Conservation (phyloP, 2,329 filamentous ascomycete genomes). For the Cyclaneusma minus region DNA sequence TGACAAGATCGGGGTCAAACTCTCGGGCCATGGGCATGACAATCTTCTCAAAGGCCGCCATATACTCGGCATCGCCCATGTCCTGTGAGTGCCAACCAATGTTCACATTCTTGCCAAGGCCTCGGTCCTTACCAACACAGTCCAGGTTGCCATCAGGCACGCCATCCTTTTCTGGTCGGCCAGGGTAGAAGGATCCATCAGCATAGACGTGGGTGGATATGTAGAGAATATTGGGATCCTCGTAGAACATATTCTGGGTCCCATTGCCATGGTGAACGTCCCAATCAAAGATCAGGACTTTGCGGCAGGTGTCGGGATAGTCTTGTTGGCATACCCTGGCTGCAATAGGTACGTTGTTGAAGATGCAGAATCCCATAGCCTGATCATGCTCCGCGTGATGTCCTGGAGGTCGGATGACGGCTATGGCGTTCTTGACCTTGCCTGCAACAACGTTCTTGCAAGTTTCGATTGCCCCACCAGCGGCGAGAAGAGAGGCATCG, state of each 20-base stretch:
- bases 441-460: conserved; percentile 79
- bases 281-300: conserved; percentile 90
- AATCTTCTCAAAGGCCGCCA: conserved; percentile 89
- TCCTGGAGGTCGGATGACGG: conserved; percentile 84
- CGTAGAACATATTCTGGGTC: conserved; percentile 89
- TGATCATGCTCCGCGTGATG: conserved; percentile 83
- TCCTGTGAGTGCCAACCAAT: conserved; percentile 53
- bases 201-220: conserved; percentile 86
- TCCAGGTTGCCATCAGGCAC: conserved; percentile 45
- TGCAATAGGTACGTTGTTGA: conserved; percentile 93
- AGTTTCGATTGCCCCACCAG: conserved; percentile 88
- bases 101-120: conserved; percentile 48
- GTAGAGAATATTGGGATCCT: conserved; percentile 88
- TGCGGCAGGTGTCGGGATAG: conserved; percentile 67
- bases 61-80: conserved; percentile 94
- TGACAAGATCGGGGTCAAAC: conserved; percentile 86
- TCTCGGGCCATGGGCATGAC: conserved; percentile 93
- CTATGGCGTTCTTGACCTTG: conserved; percentile 84
- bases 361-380: conserved; percentile 90
- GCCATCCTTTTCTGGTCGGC: conserved; percentile 42
- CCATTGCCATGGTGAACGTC: conserved; percentile 75
- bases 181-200: conserved; percentile 75
- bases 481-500: conserved; percentile 67
- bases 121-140: conserved; percentile 38
- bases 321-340: conserved; percentile 74